Base-by-base conservation (phyloP, 805 yeast genomes). In the Middelhovenomyces tepae region DNA sequence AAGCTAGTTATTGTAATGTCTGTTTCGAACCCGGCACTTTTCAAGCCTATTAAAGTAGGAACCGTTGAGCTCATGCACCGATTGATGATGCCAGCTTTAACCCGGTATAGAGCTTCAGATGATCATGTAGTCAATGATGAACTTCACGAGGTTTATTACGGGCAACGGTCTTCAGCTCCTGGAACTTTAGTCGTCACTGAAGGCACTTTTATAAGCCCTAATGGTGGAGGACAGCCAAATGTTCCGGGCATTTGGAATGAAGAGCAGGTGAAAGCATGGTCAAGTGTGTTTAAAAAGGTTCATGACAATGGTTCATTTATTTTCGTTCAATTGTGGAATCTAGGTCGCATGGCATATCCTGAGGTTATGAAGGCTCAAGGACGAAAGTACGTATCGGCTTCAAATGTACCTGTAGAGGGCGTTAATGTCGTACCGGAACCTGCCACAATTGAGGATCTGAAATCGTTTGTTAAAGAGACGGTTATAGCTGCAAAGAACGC, bases 201-300 rank as follows among this genome's bases (percentile, higher is more conserved):
- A 50, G 84, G 74, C 8, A 67, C 79, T 1, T 64, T 62, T 44
- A 63, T 65, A n/a, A 56, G 72, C 10, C 47, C 58, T 1, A 37
- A 54, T 50, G 60, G 65, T 40, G 66, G 68, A 62, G 20, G 59
- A 37, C 41, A 67, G 71, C 11, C 38, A 5, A 45, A 44, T 15
- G 40, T 41, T 9, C 55, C 59, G 10, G 58, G 60, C n/a, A 38
- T 55, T 21, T 82, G 85, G 89, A 65, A 79, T 0, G 82, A 81
- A 51, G 86, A 78, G 46, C 89, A 81, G 46, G 70, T 85, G 30
- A 89, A 78, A 58, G 93, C 87, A 0, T 86, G 95, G 95, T 61
- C 61, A 39, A 48, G 45, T 27, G 56, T 71, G 25, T 54, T 51
- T 17, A 66, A 66, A 24, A 57, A 50, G 7, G 64, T 68, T 15